phyloP scores from a whole-genome alignment of 306 rosid species.

The Lupinus albus region DNA sequence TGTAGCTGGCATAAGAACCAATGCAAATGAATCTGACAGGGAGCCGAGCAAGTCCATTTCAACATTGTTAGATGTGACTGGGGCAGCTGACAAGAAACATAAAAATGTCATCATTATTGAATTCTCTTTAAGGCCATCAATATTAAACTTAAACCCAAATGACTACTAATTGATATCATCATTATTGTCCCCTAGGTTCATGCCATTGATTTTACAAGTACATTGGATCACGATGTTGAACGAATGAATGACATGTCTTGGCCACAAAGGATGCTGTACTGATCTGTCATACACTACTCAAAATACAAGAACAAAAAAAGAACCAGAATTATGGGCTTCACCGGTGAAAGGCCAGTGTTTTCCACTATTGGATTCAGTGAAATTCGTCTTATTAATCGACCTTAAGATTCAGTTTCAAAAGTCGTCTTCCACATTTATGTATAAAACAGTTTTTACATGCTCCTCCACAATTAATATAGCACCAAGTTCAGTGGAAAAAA shows the following conservation, averaged over 20 bases:
- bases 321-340: no score
- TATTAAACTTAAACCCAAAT: slow-evolving; percentile 19
- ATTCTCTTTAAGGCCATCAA: slow-evolving; percentile 31
- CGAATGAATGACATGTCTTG: not conserved
- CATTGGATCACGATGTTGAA: not conserved
- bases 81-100: slow-evolving; percentile 34
- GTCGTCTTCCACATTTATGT: no score
- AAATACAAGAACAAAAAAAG: no score
- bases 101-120: not conserved
- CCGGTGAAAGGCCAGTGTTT: no score
- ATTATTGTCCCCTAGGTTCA: slow-evolving; percentile 24
- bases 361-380: no score
- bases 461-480: no score
- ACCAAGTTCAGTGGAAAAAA: not conserved
- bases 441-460: no score
- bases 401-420: no score
- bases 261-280: not conserved
- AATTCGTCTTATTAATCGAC: no score
- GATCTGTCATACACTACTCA: not conserved
- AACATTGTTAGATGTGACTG: slow-evolving; percentile 52
- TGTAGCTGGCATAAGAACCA: slow-evolving; percentile 71
- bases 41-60: slow-evolving; percentile 85
- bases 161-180: slow-evolving; percentile 20
- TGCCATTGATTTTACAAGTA: slow-evolving; percentile 31
- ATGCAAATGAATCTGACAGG: slow-evolving; percentile 68